These are phyloP conservation scores for Nematocida displodere DNA, from an alignment of 371 early-diverging fungal species.

Conservation along the genomic window DNA sequence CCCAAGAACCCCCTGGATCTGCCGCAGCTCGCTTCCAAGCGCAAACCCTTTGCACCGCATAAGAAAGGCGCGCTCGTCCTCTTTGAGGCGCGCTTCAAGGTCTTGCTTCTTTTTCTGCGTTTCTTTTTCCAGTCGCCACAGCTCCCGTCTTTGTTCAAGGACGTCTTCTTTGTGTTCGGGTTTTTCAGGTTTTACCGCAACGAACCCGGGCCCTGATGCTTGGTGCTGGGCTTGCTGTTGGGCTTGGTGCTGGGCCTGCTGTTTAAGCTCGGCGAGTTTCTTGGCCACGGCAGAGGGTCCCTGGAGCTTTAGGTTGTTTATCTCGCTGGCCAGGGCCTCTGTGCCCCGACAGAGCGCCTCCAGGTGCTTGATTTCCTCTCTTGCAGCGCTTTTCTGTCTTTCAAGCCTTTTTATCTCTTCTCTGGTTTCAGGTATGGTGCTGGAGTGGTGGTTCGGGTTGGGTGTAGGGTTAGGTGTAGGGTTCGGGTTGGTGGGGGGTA, in stretches of 20 bases:
- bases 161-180: slow-evolving; percentile 67
- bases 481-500: background rate
- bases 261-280: background rate
- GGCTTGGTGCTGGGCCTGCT: background rate
- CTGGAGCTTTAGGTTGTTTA: background rate
- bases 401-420: background rate
- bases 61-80: slow-evolving; percentile 30
- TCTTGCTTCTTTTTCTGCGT: slow-evolving; percentile 67
- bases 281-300: background rate
- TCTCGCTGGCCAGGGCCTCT: background rate
- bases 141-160: slow-evolving; percentile 71
- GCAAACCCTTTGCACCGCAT: slow-evolving; percentile 44
- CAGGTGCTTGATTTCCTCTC: background rate
- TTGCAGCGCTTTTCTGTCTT: background rate
- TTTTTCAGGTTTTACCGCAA: background rate
- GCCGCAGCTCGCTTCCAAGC: slow-evolving; percentile 49
- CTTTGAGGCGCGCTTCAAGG: slow-evolving; percentile 36
- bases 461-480: background rate
- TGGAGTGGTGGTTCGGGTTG: slow-evolving; percentile 4
- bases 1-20: slow-evolving; percentile 66
- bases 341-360: background rate
- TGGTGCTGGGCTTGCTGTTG: background rate
- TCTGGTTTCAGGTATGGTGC: slow-evolving; percentile 49
- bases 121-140: slow-evolving; percentile 82
- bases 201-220: background rate